Conservation (phyloP, 1,284 basidiomycete genomes). For the Calocybe gambosa region DNA sequence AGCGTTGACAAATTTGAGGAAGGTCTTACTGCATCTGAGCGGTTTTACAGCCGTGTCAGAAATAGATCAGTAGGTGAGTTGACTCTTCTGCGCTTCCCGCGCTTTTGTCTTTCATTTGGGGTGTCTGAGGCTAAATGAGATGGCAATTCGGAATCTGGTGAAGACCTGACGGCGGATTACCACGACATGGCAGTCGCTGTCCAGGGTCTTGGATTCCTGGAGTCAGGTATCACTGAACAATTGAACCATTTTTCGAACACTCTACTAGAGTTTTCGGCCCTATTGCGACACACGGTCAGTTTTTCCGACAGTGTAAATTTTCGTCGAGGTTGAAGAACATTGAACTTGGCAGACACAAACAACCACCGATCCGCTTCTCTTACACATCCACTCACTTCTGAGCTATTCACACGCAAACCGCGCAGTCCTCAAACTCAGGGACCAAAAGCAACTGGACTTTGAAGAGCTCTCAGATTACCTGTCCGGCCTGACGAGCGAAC, state of each 20-base stretch:
- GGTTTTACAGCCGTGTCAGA: constrained; percentile 71
- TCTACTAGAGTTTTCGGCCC: constrained; percentile 85
- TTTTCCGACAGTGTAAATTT: background rate
- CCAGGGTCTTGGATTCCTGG: constrained; percentile 94
- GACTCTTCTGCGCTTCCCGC: constrained; percentile 15
- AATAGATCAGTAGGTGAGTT: constrained; percentile 82
- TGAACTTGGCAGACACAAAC: constrained; percentile 60
- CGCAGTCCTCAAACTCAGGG: constrained; percentile 87
- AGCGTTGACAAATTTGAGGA: constrained; percentile 95
- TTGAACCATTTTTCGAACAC: constrained; percentile 95
- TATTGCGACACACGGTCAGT: constrained; percentile 76
- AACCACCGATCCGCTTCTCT: constrained; percentile 82
- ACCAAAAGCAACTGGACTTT: constrained; percentile 98
- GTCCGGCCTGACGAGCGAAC: constrained; percentile 84
- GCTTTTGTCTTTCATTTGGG: constrained; percentile 26
- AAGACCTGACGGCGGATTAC: constrained; percentile 95
- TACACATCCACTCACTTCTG: constrained; percentile 84
- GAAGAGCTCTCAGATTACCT: constrained; percentile 97
- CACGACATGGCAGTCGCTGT: constrained; percentile 94
- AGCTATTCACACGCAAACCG: constrained; percentile 88
- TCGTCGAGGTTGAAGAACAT: constrained; percentile 5
- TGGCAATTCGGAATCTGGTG: constrained; percentile 65
- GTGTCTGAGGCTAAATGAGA: constrained; percentile 77
- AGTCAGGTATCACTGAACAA: constrained; percentile 96
- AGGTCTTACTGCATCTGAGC: constrained; percentile 74